phyloP scores from a whole-genome alignment of 2,329 filamentous ascomycete genomes.

The Aspergillus felis region DNA sequence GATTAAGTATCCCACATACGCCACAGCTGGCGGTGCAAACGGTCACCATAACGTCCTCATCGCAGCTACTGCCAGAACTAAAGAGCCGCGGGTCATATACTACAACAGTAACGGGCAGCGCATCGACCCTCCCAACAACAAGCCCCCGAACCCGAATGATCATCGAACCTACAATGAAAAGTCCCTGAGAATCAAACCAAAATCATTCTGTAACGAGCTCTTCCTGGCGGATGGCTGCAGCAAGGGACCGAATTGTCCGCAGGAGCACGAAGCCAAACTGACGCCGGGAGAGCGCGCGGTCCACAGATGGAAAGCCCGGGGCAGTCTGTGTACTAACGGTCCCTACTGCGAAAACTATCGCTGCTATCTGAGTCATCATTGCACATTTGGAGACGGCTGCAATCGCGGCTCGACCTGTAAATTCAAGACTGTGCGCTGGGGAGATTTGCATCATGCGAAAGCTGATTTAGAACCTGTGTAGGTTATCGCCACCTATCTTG shows the following conservation, averaged over 20 bases:
- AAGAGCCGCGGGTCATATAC: background rate
- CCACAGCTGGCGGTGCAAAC: background rate
- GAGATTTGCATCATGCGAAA: background rate
- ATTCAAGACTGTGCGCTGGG: background rate
- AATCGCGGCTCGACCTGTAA: background rate
- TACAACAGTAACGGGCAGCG: conserved; percentile 3
- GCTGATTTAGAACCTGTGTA: background rate
- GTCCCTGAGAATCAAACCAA: background rate
- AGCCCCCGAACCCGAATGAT: background rate
- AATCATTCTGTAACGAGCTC: conserved; percentile 8
- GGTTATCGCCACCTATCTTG: background rate
- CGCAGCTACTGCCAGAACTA: background rate
- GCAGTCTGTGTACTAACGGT: conserved; percentile 3
- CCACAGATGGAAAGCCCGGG: conserved; percentile 9
- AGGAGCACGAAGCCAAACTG: conserved; percentile 8
- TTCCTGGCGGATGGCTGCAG: conserved; percentile 5
- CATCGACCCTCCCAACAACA: conserved; percentile 3
- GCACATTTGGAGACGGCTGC: conserved; percentile 1
- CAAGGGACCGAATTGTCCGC: background rate
- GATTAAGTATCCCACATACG: background rate
- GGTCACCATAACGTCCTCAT: background rate
- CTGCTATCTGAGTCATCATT: conserved; percentile 14
- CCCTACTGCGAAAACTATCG: conserved; percentile 5
- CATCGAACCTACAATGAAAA: conserved; percentile 1
- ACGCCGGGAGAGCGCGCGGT: conserved; percentile 3